Conservation (phyloP, 1,284 basidiomycete species). For the Fomitopsis schrenkii region DNA sequence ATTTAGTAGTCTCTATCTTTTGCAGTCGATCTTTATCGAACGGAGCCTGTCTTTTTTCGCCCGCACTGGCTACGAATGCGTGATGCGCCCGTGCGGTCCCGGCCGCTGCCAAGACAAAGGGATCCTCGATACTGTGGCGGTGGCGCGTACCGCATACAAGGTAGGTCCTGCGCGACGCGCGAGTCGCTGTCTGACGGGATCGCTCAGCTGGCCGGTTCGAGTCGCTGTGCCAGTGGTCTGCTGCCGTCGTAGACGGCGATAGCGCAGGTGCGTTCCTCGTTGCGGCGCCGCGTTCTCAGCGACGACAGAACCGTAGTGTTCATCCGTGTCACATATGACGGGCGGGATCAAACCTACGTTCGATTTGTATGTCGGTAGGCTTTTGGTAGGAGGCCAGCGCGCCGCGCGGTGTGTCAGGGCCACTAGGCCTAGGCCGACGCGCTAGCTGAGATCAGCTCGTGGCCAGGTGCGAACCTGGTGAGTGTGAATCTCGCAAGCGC, state of each 20-base stretch:
- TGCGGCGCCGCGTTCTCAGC: background rate
- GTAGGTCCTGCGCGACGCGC: background rate
- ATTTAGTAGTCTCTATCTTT: background rate
- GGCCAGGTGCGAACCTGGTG: too few relatives aligned
- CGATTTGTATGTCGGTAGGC: background rate
- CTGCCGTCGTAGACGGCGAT: background rate
- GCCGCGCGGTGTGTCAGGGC: background rate
- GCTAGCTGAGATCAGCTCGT: too few relatives aligned
- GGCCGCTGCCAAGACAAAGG: too few relatives aligned
- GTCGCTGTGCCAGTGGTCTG: background rate
- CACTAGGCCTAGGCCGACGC: background rate
- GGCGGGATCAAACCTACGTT: background rate
- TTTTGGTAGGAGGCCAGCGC: background rate
- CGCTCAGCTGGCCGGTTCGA: background rate
- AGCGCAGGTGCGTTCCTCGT: background rate
- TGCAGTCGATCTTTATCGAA: background rate
- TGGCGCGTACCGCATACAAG: background rate
- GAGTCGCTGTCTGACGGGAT: background rate
- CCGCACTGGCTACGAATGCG: background rate
- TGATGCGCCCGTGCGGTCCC: background rate
- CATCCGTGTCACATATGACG: background rate
- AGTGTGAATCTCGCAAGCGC: too few relatives aligned
- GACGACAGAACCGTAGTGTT: background rate
- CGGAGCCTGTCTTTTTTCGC: background rate
- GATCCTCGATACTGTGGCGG: background rate